A percentile compares a stretch with the other conserved stretches of the same genome.
These are phyloP conservation scores for Scytalidium lignicola DNA, from an alignment of 2,329 filamentous ascomycete genomes.

Conservation along the genomic window DNA sequence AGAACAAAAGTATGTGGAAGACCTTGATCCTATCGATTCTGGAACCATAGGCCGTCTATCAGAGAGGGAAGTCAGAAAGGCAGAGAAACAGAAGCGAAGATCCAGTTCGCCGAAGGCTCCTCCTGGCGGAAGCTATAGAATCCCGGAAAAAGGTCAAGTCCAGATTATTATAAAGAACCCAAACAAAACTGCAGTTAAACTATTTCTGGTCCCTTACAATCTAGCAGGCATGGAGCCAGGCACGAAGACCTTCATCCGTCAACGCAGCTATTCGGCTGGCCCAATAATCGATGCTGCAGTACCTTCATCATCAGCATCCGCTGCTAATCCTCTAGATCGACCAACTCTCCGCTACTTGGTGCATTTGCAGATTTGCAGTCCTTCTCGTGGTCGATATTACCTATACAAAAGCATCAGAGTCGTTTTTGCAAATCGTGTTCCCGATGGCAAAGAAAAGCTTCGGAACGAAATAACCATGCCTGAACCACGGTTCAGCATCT, in stretches of 20 bases:
- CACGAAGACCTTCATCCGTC: slow-evolving; percentile 92
- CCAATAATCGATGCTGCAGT: slow-evolving; percentile 63
- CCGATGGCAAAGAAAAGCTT: slow-evolving; percentile 89
- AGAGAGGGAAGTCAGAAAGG: slow-evolving; percentile 36
- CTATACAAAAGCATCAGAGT: slow-evolving; percentile 89
- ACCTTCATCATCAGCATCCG: slow-evolving; percentile 13
- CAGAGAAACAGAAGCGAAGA: slow-evolving; percentile 55
- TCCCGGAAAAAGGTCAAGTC: slow-evolving; percentile 87
- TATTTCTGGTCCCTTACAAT: slow-evolving; percentile 92
- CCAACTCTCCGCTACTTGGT: slow-evolving; percentile 84
- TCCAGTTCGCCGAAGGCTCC: slow-evolving; percentile 60
- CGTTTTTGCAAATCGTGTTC: slow-evolving; percentile 93
- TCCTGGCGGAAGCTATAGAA: slow-evolving; percentile 85
- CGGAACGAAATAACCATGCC: slow-evolving; percentile 85
- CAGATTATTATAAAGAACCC: slow-evolving; percentile 98
- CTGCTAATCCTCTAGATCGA: slow-evolving; percentile 47
- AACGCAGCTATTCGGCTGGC: slow-evolving; percentile 86
- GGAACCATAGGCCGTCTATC: slow-evolving; percentile 12
- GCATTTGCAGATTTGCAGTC: slow-evolving; percentile 89
- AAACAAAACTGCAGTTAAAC: slow-evolving; percentile 95
- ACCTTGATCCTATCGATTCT: slow-evolving; percentile 19
- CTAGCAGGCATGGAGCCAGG: slow-evolving; percentile 86
- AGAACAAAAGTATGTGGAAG: slow-evolving; percentile 12
- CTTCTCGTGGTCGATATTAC: slow-evolving; percentile 76
- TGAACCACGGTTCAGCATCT: slow-evolving; percentile 79